Evolutionary conservation across 495 filamentous ascomycete species (phyloP), one percentile per base, ranked within the genome.

Genomic region (Daldinia vernicosa): DNA sequence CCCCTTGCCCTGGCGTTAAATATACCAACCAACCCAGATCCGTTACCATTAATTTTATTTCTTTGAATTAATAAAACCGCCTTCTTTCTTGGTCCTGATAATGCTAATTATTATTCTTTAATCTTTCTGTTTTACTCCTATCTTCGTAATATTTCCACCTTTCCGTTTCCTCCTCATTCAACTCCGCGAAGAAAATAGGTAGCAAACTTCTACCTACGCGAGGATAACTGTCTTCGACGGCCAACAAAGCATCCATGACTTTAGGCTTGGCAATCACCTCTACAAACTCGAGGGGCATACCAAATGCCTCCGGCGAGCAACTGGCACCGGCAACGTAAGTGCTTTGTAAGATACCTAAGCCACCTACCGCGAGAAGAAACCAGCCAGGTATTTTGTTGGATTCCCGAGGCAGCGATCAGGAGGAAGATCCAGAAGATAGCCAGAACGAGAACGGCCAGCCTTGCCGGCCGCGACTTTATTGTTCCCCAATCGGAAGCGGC

Each of bases 291-390:
- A 82, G 57, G 5, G 74, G 78, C 7, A 81, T 66, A 2, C 77
- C 78, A 55, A 77, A 77, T 30, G 66, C 67, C 0, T 54, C 67
- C 6, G 78, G 79, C 0, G 60, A 65, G 8, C 80, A 72, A 11
- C 27, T 33, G 1, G 54, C 27, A 1, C 27, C 80, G 0, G 82
- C 83, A 1, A 81, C 75, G 40, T 80, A 70, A 4, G 79, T 62
- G 54, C 84, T 86, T 51, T 86, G 84, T 12, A 84, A 60, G 71
- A 83, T 86, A 7, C 84, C 82, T 14, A 85, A 57, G 0, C 67
- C 80, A 0, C 83, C 82, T 7, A 85, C 75, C 4, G 72, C 80
- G 24, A 86, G 63, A 2, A 86, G 69, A 65, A 73, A 84, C 83
- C 83, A 86, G 0, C 83, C 83, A 86, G 0, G 79, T 76, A 39